Conservation (phyloP, 495 filamentous ascomycete species). For the Tirmania nivea region DNA sequence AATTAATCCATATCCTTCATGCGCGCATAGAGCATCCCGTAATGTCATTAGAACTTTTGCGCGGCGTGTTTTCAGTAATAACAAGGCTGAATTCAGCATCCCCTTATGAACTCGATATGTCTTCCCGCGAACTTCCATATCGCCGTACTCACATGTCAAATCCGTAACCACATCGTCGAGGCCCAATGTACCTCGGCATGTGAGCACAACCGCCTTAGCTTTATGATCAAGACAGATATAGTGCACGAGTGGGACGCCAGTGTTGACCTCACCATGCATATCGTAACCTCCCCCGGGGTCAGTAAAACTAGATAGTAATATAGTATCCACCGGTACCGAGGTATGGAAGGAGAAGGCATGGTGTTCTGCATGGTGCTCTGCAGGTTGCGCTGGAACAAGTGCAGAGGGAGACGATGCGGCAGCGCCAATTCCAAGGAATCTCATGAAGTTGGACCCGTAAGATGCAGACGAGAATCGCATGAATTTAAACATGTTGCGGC, state of each 20-base stretch:
- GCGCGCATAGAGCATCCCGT: conserved; percentile 47
- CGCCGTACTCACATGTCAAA: conserved; percentile 63
- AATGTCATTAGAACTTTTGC: conserved; percentile 46
- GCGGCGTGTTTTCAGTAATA: conserved; percentile 42
- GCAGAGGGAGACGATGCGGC: conserved; percentile 10
- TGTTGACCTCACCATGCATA: conserved; percentile 44
- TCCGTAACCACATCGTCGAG: conserved; percentile 67
- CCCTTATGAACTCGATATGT: conserved; percentile 60
- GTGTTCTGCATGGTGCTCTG: conserved; percentile 36
- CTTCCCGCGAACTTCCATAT: conserved; percentile 42
- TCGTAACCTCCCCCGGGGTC: conserved; percentile 57
- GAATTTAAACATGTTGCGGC: conserved; percentile 51
- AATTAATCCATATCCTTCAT: conserved; percentile 50
- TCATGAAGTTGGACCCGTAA: conserved; percentile 50
- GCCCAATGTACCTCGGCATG: conserved; percentile 54
- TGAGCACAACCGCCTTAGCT: conserved; percentile 54
- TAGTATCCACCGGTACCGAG: conserved; percentile 40
- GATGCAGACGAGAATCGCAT: conserved; percentile 59
- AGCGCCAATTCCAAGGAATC: conserved; percentile 43
- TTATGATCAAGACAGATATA: conserved; percentile 60
- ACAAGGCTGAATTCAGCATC: conserved; percentile 54
- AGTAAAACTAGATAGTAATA: conserved; percentile 53
- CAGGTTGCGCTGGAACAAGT: conserved; percentile 19
- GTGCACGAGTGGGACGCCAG: conserved; percentile 57
- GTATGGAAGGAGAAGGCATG: conserved; percentile 52